phyloP scores from a whole-genome alignment of 306 rosid species.

The Vigna mungo region DNA sequence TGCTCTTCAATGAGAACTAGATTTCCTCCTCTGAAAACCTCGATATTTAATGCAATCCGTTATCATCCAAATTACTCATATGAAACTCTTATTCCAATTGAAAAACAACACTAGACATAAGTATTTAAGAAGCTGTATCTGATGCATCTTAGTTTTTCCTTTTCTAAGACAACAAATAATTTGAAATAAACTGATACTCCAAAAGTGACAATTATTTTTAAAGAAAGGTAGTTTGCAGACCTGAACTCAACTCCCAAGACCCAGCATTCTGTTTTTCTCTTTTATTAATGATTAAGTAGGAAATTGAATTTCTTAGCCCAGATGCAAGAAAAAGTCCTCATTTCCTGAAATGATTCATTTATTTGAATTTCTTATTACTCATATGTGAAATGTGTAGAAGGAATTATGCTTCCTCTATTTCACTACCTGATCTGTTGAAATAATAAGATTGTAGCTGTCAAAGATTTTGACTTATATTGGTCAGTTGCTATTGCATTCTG shows the following conservation, averaged over 20 bases:
- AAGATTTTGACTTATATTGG: conserved; percentile 11
- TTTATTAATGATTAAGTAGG: background rate
- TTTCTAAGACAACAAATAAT: background rate
- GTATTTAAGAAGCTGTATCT: background rate
- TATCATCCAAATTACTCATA: background rate
- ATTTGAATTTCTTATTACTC: conserved; percentile 14
- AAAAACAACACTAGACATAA: background rate
- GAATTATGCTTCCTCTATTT: conserved; percentile 8
- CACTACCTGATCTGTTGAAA: background rate
- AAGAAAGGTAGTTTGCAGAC: background rate
- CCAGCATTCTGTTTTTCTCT: background rate
- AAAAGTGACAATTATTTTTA: background rate
- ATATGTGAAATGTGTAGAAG: background rate
- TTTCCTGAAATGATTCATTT: conserved; percentile 14
- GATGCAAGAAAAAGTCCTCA: conserved; percentile 1
- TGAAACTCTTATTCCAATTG: background rate
- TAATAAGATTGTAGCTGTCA: background rate
- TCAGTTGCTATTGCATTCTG: conserved; percentile 25
- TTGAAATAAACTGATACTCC: background rate
- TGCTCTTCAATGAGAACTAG: background rate
- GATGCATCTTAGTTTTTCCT: background rate
- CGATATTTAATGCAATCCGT: background rate
- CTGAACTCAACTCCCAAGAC: conserved; percentile 21
- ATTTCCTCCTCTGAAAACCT: background rate
- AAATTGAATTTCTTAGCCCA: conserved; percentile 20